Conservation (phyloP, 1,139 yeast species). For the Geotrichum phurueaensis region DNA sequence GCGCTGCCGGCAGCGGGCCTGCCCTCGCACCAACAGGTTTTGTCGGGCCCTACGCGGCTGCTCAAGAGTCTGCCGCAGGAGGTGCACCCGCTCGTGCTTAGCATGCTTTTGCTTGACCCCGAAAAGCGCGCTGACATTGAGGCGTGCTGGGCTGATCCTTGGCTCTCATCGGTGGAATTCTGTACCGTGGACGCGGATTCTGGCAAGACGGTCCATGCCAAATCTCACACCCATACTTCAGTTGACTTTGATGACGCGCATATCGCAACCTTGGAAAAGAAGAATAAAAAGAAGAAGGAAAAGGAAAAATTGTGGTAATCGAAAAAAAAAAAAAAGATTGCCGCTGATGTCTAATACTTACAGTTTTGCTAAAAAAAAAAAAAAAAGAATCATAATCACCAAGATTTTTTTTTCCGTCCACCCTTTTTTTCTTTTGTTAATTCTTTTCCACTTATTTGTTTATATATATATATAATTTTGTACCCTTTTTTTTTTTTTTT, state of each 20-base stretch:
- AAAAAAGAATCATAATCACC: too few species aligned
- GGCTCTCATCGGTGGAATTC: slow-evolving; percentile 59
- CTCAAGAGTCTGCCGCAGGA: slow-evolving; percentile 34
- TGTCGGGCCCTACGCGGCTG: slow-evolving; percentile 29
- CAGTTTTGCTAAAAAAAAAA: too few species aligned
- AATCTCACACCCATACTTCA: slow-evolving; percentile 72
- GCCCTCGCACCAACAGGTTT: slow-evolving; percentile 6
- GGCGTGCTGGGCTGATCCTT: slow-evolving; percentile 72
- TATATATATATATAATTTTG: too few species aligned
- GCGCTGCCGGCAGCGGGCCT: slow-evolving; percentile 16
- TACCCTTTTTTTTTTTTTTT: too few species aligned
- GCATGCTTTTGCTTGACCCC: slow-evolving; percentile 37
- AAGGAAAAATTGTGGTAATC: slow-evolving; percentile 37
- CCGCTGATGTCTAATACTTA: background rate
- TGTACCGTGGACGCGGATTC: slow-evolving; percentile 38
- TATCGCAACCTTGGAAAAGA: slow-evolving; percentile 83
- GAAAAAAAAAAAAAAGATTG: slow-evolving; percentile 9
- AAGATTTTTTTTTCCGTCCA: too few species aligned
- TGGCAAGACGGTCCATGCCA: slow-evolving; percentile 34
- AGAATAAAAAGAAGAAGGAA: slow-evolving; percentile 37
- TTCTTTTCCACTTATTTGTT: too few species aligned
- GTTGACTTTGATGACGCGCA: slow-evolving; percentile 94
- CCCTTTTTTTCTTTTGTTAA: too few species aligned
- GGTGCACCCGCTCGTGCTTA: slow-evolving; percentile 30
- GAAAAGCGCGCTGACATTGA: slow-evolving; percentile 63